phyloP scores from a whole-genome alignment of 1,284 basidiomycete genomes.

The Rhodotorula mucilaginosa region DNA sequence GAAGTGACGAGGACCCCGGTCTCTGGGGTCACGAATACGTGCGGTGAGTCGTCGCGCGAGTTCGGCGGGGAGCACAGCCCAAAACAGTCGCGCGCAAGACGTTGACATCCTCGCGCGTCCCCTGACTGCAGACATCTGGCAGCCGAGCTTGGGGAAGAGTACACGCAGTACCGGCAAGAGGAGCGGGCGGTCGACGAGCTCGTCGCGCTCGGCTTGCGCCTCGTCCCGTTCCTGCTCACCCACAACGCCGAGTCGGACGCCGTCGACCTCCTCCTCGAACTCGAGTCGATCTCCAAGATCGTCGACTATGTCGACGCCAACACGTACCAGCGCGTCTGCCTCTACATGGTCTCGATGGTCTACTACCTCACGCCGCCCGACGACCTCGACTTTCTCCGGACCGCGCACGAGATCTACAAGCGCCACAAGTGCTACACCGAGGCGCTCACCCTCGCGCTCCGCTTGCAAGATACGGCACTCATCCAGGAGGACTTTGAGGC shows the following conservation, averaged over 20 bases:
- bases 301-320: constrained; percentile 74
- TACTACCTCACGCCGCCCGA: constrained; percentile 90
- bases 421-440: constrained; percentile 86
- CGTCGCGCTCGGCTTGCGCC: constrained; percentile 73
- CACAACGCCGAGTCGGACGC: constrained; percentile 99
- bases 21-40: constrained; percentile 99
- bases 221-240: constrained; percentile 84
- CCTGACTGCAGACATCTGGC: constrained; percentile 67
- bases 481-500: constrained; percentile 82
- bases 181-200: constrained; percentile 64
- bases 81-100: not conserved
- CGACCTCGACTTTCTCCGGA: constrained; percentile 83
- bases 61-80: no score
- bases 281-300: constrained; percentile 84
- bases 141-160: constrained; percentile 94
- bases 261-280: constrained; percentile 89
- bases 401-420: constrained; percentile 86
- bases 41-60: constrained; percentile 44
- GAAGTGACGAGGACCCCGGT: constrained; percentile 82
- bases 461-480: constrained; percentile 76
- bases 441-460: constrained; percentile 82
- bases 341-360: constrained; percentile 96
- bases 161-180: constrained; percentile 57
- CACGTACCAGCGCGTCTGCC: constrained; percentile 88
- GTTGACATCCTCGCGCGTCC: not conserved